A percentile compares a stretch with the other conserved stretches of the same genome.
Evolutionary conservation across 2,329 filamentous ascomycete genomes (phyloP).

Genomic region (Aotearoamyces nothofagi): DNA sequence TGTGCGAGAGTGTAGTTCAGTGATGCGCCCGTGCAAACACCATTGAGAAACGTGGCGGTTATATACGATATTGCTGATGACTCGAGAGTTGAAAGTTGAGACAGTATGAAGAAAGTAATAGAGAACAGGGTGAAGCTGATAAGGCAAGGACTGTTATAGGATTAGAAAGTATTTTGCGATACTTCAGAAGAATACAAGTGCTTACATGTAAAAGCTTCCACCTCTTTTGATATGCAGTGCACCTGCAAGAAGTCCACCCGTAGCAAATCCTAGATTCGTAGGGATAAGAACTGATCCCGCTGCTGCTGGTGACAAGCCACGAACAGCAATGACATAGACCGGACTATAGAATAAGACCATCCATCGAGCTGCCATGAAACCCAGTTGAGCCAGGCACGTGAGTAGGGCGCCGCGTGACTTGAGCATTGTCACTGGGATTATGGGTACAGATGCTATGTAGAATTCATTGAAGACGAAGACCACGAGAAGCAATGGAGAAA

Average conservation of each 20-base stretch:
- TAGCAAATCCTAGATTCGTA: constrained; percentile 66
- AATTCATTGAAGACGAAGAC: constrained; percentile 49
- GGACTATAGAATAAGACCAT: constrained; percentile 68
- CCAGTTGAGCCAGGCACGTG: constrained; percentile 59
- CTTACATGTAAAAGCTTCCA: constrained; percentile 54
- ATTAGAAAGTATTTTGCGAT: too few relatives aligned
- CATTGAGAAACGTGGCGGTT: constrained; percentile 49
- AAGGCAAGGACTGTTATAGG: constrained; percentile 30
- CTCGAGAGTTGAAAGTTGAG: constrained; percentile 34
- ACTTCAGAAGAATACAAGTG: too few relatives aligned
- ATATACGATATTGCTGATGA: constrained; percentile 39
- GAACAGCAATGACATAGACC: constrained; percentile 64
- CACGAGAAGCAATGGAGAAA: constrained; percentile 35
- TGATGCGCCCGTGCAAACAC: constrained; percentile 54
- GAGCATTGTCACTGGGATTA: constrained; percentile 60
- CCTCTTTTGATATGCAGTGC: constrained; percentile 59
- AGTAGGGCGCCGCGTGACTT: constrained; percentile 55
- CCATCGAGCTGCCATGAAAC: constrained; percentile 73
- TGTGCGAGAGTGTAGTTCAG: constrained; percentile 76
- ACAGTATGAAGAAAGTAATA: constrained; percentile 39
- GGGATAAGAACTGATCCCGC: constrained; percentile 67
- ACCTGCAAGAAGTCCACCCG: constrained; percentile 59
- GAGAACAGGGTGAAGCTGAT: constrained; percentile 47
- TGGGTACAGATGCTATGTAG: constrained; percentile 47
- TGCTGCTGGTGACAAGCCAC: constrained; percentile 50